Percentiles rank a stretch among this genome's conserved stretches.
These are phyloP conservation scores for Microdochium trichocladiopsis DNA, from an alignment of 2,329 filamentous ascomycete genomes.

Conservation along the genomic window DNA sequence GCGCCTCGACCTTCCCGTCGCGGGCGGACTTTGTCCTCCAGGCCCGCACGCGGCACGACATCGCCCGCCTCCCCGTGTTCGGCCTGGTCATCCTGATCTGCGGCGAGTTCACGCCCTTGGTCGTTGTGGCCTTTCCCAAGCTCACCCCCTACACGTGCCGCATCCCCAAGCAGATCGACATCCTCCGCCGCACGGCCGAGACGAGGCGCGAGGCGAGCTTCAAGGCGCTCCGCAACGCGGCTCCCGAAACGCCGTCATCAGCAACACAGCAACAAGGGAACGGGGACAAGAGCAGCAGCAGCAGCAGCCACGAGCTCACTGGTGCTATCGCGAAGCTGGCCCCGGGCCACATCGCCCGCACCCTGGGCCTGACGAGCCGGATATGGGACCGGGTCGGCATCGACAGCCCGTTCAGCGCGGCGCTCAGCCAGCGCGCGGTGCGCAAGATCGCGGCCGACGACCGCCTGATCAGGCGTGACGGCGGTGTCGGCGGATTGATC, in stretches of 20 bases:
- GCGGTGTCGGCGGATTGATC: conserved; percentile 52
- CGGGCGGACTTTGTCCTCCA: conserved; percentile 67
- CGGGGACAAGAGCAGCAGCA: neutral
- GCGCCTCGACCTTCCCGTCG: conserved; percentile 34
- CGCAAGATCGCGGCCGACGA: conserved; percentile 67
- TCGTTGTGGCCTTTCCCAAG: conserved; percentile 63
- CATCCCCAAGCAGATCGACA: conserved; percentile 66
- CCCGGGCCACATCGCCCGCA: conserved; percentile 16
- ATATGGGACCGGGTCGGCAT: conserved; percentile 44
- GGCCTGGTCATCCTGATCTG: conserved; percentile 66
- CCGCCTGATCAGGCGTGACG: conserved; percentile 53
- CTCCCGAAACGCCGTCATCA: conserved; percentile 9
- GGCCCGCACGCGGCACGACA: conserved; percentile 61
- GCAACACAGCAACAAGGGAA: neutral
- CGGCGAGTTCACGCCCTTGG: conserved; percentile 79
- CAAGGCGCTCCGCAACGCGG: conserved; percentile 25
- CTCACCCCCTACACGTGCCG: conserved; percentile 77
- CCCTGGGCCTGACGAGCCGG: conserved; percentile 28
- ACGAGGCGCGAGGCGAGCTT: conserved; percentile 42
- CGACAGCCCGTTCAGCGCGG: conserved; percentile 45
- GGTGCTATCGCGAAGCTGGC: neutral
- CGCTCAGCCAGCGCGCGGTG: conserved; percentile 44
- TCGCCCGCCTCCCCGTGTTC: conserved; percentile 74
- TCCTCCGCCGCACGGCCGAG: conserved; percentile 46
- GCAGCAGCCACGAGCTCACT: neutral